Evolutionary conservation across 257 asterid species (phyloP).

Genomic region (Euphrasia confusa): DNA sequence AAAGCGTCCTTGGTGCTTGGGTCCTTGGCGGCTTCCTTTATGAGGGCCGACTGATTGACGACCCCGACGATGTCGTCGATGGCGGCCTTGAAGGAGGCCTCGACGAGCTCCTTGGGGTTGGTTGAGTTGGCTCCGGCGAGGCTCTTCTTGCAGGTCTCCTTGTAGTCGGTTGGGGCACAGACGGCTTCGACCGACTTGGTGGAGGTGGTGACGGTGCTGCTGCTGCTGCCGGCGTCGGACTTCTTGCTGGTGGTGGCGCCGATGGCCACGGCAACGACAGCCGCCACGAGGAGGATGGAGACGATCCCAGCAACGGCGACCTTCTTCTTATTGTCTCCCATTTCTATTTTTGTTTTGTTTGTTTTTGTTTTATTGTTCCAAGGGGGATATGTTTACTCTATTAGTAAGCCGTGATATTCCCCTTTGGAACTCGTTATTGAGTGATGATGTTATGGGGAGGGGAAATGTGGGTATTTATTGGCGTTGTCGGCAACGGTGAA

Average conservation of each 20-base stretch:
- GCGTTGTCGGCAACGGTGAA: neutral
- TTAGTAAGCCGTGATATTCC: neutral
- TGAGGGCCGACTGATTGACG: constrained; percentile 36
- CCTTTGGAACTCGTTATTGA: neutral
- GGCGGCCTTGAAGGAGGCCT: constrained; percentile 37
- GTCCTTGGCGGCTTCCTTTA: constrained; percentile 44
- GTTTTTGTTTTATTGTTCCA: neutral
- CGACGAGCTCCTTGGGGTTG: constrained; percentile 51
- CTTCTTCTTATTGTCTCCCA: constrained; percentile 30
- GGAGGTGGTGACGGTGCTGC: neutral
- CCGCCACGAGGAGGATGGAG: constrained; percentile 54
- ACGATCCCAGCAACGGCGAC: constrained; percentile 38
- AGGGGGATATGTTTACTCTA: neutral
- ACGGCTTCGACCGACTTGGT: constrained; percentile 40
- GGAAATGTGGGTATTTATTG: neutral
- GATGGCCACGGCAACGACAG: constrained; percentile 40
- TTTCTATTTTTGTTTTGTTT: neutral
- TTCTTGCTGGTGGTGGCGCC: neutral
- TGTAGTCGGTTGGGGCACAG: constrained; percentile 55
- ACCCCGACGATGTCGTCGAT: constrained; percentile 30
- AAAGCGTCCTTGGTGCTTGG: constrained; percentile 40
- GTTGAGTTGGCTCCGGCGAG: constrained; percentile 44
- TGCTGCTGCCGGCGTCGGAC: too few species aligned
- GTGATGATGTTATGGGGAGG: neutral
- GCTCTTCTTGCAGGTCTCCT: constrained; percentile 44